These are phyloP conservation scores for Monilinia fructicola DNA, from an alignment of 2,329 filamentous ascomycete genomes.

Conservation along the genomic window DNA sequence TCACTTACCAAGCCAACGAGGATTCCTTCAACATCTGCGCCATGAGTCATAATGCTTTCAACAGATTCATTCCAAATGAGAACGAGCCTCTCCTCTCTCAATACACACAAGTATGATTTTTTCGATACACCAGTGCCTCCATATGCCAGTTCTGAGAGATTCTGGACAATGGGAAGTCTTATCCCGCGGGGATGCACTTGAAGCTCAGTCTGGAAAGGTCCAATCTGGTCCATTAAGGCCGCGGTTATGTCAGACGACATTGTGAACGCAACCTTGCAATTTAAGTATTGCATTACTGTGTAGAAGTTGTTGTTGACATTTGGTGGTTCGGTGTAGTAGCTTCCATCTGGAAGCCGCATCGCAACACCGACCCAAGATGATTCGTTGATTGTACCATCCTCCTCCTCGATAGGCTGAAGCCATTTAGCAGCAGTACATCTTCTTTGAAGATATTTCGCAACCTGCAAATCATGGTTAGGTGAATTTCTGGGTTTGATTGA, in stretches of 20 bases:
- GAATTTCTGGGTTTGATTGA: not conserved
- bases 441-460: constrained; percentile 28
- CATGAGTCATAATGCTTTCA: constrained; percentile 30
- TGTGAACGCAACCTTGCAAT: constrained; percentile 45
- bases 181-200: constrained; percentile 25
- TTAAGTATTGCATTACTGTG: constrained; percentile 24
- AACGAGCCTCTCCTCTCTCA: constrained; percentile 30
- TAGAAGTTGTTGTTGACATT: constrained; percentile 25
- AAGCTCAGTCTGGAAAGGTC: constrained; percentile 30
- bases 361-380: constrained; percentile 28
- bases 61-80: constrained; percentile 33
- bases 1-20: constrained; percentile 29
- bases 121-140: constrained; percentile 21
- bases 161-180: constrained; percentile 45
- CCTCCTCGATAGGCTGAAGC: constrained; percentile 25
- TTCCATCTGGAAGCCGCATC: constrained; percentile 28
- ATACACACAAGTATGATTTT: constrained; percentile 28
- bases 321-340: constrained; percentile 27
- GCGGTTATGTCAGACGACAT: constrained; percentile 51
- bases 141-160: constrained; percentile 50
- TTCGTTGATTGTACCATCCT: constrained; percentile 24
- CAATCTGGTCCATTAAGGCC: constrained; percentile 34
- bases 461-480: constrained; percentile 22
- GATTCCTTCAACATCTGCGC: constrained; percentile 29
- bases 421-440: constrained; percentile 28